Percentiles rank a stretch among this genome's conserved stretches.
Evolutionary conservation across 2,329 filamentous ascomycete genomes (phyloP).

Genomic region (Ceratocystis cacaofunesta): DNA sequence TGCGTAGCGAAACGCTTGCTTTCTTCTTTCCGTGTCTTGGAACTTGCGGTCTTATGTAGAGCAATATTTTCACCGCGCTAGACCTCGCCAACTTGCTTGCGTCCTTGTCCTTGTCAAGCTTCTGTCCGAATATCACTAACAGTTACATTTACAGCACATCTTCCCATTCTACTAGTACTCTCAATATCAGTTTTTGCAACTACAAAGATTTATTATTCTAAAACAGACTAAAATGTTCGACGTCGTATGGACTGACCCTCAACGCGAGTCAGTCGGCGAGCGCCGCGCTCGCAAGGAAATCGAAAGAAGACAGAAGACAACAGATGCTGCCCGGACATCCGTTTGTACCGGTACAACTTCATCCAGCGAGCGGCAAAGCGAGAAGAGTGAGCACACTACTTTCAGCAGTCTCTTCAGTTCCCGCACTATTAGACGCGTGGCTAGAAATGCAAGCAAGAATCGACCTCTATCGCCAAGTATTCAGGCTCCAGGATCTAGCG

Average conservation of each 20-base stretch:
- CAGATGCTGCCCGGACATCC: constrained; percentile 24
- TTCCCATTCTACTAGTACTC: background rate
- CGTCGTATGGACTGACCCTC: constrained; percentile 42
- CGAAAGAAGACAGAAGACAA: constrained; percentile 23
- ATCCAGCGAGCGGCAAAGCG: constrained; percentile 19
- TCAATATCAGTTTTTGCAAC: background rate
- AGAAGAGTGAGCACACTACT: constrained; percentile 23
- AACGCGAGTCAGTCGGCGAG: constrained; percentile 38
- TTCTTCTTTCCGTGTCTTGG: background rate
- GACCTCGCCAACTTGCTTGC: background rate
- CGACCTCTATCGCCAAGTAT: constrained; percentile 16
- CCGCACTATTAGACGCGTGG: constrained; percentile 26
- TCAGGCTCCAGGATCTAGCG: constrained; percentile 9
- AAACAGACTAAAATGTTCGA: constrained; percentile 35
- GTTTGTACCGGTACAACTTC: constrained; percentile 29
- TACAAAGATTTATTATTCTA: background rate
- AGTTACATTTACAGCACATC: background rate
- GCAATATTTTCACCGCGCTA: background rate
- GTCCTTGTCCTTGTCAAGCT: background rate
- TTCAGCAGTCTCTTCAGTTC: constrained; percentile 31
- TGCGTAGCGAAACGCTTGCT: background rate
- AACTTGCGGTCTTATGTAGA: background rate
- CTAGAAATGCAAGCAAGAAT: constrained; percentile 18
- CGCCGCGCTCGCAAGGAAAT: constrained; percentile 35
- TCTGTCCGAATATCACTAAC: background rate